Percentiles rank a stretch among this genome's conserved stretches.
phyloP scores from a whole-genome alignment of 2,329 filamentous ascomycete species.

The Clonostachys chloroleuca region DNA sequence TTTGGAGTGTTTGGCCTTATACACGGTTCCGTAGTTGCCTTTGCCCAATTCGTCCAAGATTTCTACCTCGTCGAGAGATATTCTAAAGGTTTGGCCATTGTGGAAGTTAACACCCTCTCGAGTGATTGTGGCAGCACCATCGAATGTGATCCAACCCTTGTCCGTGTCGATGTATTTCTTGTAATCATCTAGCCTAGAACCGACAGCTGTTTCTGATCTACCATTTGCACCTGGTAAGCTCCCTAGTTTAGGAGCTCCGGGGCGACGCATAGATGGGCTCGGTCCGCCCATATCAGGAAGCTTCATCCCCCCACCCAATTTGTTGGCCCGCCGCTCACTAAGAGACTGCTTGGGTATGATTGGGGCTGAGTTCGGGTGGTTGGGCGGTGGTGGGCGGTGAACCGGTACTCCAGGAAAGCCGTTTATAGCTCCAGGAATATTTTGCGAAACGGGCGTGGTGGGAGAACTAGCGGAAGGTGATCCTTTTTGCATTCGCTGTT shows the following conservation, averaged over 20 bases:
- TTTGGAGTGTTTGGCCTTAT: constrained; percentile 84
- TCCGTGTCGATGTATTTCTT: constrained; percentile 86
- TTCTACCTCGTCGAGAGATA: constrained; percentile 93
- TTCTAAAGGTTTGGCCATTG: constrained; percentile 83
- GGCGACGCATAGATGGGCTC: constrained; percentile 13
- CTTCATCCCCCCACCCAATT: constrained; percentile 42
- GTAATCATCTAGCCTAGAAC: constrained; percentile 54
- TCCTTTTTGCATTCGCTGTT: constrained; percentile 39
- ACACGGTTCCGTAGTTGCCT: constrained; percentile 97
- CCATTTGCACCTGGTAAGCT: no score
- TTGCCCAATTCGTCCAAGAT: constrained; percentile 91
- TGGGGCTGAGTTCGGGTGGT: constrained; percentile 50
- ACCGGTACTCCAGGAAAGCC: constrained; percentile 26
- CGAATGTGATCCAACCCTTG: constrained; percentile 86
- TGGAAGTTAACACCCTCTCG: constrained; percentile 89
- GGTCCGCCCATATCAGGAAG: constrained; percentile 45
- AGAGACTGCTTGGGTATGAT: constrained; percentile 51
- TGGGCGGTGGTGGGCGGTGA: background rate
- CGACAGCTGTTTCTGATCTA: constrained; percentile 23
- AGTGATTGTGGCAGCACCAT: constrained; percentile 86
- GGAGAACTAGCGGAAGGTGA: constrained; percentile 18
- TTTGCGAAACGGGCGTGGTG: constrained; percentile 21
- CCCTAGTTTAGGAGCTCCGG: constrained; percentile 33
- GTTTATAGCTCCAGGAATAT: constrained; percentile 27
- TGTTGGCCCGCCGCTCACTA: constrained; percentile 58